A percentile compares a stretch with the other conserved stretches of the same genome.
Evolutionary conservation across 2,329 filamentous ascomycete genomes (phyloP).

Genomic region (Phaeosphaeria sp.): DNA sequence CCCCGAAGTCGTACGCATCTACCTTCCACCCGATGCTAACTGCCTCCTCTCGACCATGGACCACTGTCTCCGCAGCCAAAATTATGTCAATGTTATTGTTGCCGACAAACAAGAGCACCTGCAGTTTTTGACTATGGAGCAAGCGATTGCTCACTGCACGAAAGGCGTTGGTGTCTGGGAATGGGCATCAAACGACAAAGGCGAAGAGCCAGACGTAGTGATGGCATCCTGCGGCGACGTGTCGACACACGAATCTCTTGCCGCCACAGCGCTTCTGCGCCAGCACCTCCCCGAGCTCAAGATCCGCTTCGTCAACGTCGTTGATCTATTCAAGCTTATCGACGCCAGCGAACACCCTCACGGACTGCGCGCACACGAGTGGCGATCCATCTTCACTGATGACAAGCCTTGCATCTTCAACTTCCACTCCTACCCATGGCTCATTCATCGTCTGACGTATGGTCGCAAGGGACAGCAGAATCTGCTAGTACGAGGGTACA

Average conservation of each 20-base stretch:
- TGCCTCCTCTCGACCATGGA: constrained; percentile 77
- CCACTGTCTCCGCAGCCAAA: constrained; percentile 74
- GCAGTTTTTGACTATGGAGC: constrained; percentile 76
- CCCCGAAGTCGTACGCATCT: constrained; percentile 80
- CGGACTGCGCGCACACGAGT: constrained; percentile 66
- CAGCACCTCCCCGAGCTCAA: constrained; percentile 74
- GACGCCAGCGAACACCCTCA: constrained; percentile 74
- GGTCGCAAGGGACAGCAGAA: constrained; percentile 72
- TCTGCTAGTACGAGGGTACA: constrained; percentile 78
- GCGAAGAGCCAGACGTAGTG: constrained; percentile 72
- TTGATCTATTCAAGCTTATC: constrained; percentile 82
- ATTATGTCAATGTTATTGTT: constrained; percentile 83
- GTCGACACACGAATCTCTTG: constrained; percentile 74
- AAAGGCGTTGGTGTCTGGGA: constrained; percentile 82
- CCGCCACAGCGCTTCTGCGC: constrained; percentile 76
- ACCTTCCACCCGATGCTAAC: constrained; percentile 81
- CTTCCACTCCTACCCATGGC: constrained; percentile 84
- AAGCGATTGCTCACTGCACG: constrained; percentile 76
- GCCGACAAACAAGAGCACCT: constrained; percentile 81
- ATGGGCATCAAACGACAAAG: constrained; percentile 74
- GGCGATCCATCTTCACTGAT: constrained; percentile 72
- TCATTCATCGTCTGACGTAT: constrained; percentile 78
- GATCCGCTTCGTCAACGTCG: constrained; percentile 79
- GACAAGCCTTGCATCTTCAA: constrained; percentile 80
- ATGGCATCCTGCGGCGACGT: constrained; percentile 80